A percentile compares a stretch with the other conserved stretches of the same genome.
phyloP scores from a whole-genome alignment of 768 basidiomycete species.

The Ramaria sp. region DNA sequence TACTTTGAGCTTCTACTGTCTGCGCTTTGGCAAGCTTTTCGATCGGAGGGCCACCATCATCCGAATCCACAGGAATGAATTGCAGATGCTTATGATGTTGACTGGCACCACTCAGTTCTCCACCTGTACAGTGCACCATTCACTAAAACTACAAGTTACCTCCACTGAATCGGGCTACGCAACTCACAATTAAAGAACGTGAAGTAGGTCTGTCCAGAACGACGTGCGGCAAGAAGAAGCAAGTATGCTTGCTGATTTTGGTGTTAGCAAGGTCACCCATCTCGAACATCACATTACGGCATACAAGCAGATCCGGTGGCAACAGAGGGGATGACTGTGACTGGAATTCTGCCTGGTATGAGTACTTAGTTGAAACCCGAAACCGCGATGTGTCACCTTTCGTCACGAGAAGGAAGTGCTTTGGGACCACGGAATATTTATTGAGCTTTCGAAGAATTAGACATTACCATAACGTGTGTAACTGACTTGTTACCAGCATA shows the following conservation, averaged over 20 bases:
- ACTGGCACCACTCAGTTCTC: slow-evolving; percentile 73
- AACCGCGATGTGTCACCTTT: slow-evolving; percentile 46
- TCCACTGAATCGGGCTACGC: not conserved
- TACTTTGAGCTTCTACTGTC: slow-evolving; percentile 40
- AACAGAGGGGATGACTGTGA: slow-evolving; percentile 73
- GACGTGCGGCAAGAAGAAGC: slow-evolving; percentile 60
- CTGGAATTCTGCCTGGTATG: slow-evolving; percentile 42
- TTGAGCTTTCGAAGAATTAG: slow-evolving; percentile 47
- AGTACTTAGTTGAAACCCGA: not conserved
- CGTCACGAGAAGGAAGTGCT: slow-evolving; percentile 81
- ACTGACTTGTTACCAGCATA: slow-evolving; percentile 40
- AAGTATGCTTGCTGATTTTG: slow-evolving; percentile 42
- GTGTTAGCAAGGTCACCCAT: not conserved
- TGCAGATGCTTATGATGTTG: slow-evolving; percentile 91
- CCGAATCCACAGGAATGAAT: slow-evolving; percentile 49
- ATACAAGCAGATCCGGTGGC: slow-evolving; percentile 59
- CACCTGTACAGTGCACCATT: slow-evolving; percentile 34
- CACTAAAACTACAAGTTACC: not conserved
- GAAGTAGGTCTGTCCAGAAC: slow-evolving; percentile 48
- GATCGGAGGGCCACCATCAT: slow-evolving; percentile 58
- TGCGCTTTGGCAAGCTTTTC: slow-evolving; percentile 55
- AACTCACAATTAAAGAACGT: slow-evolving; percentile 86
- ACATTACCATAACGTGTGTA: not conserved
- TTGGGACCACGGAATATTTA: slow-evolving; percentile 74
- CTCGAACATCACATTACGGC: not conserved